Evolutionary conservation across 345 rosid genomes (phyloP).

Genomic region (Hypericum perforatum): DNA sequence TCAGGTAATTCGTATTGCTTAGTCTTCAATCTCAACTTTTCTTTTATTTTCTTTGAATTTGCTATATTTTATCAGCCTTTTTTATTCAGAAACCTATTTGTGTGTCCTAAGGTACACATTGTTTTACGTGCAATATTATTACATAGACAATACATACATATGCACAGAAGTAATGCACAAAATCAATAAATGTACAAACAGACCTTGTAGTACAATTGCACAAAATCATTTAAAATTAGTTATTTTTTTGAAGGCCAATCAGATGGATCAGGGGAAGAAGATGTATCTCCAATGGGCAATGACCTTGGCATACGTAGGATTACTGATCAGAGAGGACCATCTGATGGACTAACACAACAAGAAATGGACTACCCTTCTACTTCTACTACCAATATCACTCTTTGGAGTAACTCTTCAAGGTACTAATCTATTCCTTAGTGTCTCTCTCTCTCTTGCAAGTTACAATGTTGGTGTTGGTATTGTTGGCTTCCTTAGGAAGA

Average conservation of each 20-base stretch:
- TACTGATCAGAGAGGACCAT: slow-evolving; percentile 35
- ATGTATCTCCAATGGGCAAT: slow-evolving; percentile 34
- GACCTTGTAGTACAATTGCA: no score
- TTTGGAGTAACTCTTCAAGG: slow-evolving; percentile 81
- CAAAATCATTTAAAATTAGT: no score
- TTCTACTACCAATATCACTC: slow-evolving; percentile 22
- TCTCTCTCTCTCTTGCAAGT: neutral
- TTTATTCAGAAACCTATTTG: neutral
- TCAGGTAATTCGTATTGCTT: slow-evolving; percentile 51
- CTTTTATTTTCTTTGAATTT: no score
- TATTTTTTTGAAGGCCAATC: slow-evolving; percentile 31
- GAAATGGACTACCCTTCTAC: slow-evolving; percentile 37
- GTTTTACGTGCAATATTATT: neutral
- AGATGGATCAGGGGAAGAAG: slow-evolving; percentile 80
- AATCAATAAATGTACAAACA: no score
- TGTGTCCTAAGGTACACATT: neutral
- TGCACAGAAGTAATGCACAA: neutral
- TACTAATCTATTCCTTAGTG: slow-evolving; percentile 10
- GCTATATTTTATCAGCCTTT: neutral
- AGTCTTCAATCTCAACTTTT: slow-evolving; percentile 10
- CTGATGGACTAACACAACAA: slow-evolving; percentile 33
- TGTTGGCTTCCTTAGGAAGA: slow-evolving; percentile 10
- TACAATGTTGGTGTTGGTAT: neutral
- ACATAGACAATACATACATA: slow-evolving; percentile 6
- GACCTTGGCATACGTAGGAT: slow-evolving; percentile 21